phyloP scores from a whole-genome alignment of 805 yeast species.

The Candida odintsovae region DNA sequence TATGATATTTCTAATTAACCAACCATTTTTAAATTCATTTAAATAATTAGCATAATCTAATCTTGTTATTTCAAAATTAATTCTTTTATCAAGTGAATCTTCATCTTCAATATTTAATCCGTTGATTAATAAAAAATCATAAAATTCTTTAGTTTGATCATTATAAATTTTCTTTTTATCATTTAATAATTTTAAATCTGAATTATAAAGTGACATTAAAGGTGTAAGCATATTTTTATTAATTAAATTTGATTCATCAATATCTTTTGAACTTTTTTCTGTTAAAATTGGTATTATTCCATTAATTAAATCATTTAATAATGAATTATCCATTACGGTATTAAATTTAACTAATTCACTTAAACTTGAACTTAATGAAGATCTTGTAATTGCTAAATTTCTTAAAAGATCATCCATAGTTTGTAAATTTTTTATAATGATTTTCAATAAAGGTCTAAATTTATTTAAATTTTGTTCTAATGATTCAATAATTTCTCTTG shows the following conservation, averaged over 20 bases:
- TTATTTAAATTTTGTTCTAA: constrained; percentile 9
- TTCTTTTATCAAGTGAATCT: constrained; percentile 31
- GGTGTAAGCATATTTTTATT: constrained; percentile 15
- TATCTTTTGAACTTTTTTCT: constrained; percentile 16
- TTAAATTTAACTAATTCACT: constrained; percentile 11
- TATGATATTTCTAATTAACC: constrained; percentile 13
- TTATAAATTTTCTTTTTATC: constrained; percentile 10
- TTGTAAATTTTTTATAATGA: constrained; percentile 15
- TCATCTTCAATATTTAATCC: constrained; percentile 9
- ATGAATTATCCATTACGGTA: constrained; percentile 6
- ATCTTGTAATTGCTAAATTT: constrained; percentile 15
- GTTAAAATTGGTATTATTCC: constrained; percentile 13
- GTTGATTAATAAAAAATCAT: neutral
- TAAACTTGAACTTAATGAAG: constrained; percentile 12
- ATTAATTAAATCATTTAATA: constrained; percentile 10
- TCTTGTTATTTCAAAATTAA: constrained; percentile 37
- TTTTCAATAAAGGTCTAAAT: constrained; percentile 9
- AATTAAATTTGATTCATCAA: constrained; percentile 15
- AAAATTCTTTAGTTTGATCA: constrained; percentile 9
- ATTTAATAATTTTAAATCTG: constrained; percentile 15
- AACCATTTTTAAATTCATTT: constrained; percentile 23
- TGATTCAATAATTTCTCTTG: constrained; percentile 3
- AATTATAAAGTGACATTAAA: constrained; percentile 11
- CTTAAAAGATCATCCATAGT: constrained; percentile 15
- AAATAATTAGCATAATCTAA: constrained; percentile 41